Percentiles rank a stretch among this genome's conserved stretches.
Evolutionary conservation across 2,329 filamentous ascomycete genomes (phyloP).

Genomic region (Diaporthe velutina): DNA sequence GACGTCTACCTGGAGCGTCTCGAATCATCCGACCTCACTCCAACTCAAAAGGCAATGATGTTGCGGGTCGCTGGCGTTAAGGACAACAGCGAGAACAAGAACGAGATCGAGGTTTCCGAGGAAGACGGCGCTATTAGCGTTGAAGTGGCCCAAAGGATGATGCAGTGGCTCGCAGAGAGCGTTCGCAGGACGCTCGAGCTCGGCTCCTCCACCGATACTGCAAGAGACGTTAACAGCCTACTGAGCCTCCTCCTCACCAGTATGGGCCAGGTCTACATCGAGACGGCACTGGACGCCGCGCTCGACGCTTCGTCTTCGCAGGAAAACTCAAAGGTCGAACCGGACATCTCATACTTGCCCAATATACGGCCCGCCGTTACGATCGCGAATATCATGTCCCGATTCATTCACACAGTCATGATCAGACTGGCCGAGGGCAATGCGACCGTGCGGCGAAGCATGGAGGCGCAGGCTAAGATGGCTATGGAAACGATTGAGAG

Average conservation of each 20-base stretch:
- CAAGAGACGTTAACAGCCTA: conserved; percentile 91
- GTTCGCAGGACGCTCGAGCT: conserved; percentile 92
- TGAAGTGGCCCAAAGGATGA: conserved; percentile 95
- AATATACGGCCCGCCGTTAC: conserved; percentile 85
- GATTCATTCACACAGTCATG: conserved; percentile 90
- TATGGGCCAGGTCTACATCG: conserved; percentile 86
- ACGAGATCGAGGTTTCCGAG: conserved; percentile 91
- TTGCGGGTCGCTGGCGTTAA: conserved; percentile 89
- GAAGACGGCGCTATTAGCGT: conserved; percentile 88
- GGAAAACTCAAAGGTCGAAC: conserved; percentile 85
- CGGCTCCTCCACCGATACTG: conserved; percentile 88
- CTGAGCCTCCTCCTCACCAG: conserved; percentile 86
- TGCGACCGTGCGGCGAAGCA: conserved; percentile 88
- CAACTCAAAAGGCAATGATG: conserved; percentile 91
- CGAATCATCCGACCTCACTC: conserved; percentile 88
- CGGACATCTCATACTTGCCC: conserved; percentile 87
- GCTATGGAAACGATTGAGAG: conserved; percentile 85
- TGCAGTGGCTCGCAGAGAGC: conserved; percentile 96
- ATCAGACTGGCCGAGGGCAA: conserved; percentile 91
- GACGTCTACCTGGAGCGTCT: conserved; percentile 92
- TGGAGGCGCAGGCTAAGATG: conserved; percentile 84
- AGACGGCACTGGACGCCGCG: conserved; percentile 77
- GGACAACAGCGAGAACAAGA: conserved; percentile 79
- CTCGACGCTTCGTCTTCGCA: conserved; percentile 80
- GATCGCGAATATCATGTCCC: conserved; percentile 92